phyloP scores from a whole-genome alignment of 192 early-diverging fungal species.

The Coemansia nantahalensis region DNA sequence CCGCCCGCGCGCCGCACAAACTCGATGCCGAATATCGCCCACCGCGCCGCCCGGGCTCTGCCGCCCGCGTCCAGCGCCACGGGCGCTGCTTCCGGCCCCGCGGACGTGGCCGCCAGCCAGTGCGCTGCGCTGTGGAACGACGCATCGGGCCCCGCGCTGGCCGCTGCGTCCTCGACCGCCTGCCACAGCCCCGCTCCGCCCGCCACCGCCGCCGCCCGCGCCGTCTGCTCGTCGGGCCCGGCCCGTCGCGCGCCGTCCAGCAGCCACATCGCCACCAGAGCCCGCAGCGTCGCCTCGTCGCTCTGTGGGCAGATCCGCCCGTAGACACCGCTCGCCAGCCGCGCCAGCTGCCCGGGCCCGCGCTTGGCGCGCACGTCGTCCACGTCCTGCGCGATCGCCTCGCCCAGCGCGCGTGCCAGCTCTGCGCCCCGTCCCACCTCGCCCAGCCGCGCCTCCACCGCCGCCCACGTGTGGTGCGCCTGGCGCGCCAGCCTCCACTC shows the following conservation, averaged over 20 bases:
- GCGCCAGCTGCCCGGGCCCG: conserved; percentile 28
- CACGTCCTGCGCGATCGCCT: conserved; percentile 17
- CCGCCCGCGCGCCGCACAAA: conserved; percentile 16
- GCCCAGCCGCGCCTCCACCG: conserved; percentile 26
- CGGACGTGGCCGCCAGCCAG: conserved; percentile 15
- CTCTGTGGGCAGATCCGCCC: conserved; percentile 27
- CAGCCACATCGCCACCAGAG: conserved; percentile 25
- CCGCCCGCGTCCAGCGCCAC: conserved; percentile 21
- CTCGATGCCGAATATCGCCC: conserved; percentile 32
- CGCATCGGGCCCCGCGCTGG: neutral
- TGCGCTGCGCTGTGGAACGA: conserved; percentile 38
- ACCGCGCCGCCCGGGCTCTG: conserved; percentile 30
- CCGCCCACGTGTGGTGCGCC: conserved; percentile 31
- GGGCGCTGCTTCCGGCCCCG: too few species aligned
- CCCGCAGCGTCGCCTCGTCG: conserved; percentile 2
- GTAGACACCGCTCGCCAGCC: conserved; percentile 26
- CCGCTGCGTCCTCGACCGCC: conserved; percentile 13
- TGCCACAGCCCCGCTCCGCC: conserved; percentile 28
- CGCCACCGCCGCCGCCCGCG: conserved; percentile 5
- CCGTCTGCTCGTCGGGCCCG: conserved; percentile 4
- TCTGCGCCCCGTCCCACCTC: conserved; percentile 14
- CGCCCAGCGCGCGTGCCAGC: conserved; percentile 27
- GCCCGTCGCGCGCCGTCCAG: conserved; percentile 8
- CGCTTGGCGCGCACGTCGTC: conserved; percentile 11
- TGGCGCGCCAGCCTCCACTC: conserved; percentile 11